A percentile compares a stretch with the other conserved stretches of the same genome.
Conservation (phyloP, 2,329 filamentous ascomycete species). For the Thielaviopsis populi region DNA sequence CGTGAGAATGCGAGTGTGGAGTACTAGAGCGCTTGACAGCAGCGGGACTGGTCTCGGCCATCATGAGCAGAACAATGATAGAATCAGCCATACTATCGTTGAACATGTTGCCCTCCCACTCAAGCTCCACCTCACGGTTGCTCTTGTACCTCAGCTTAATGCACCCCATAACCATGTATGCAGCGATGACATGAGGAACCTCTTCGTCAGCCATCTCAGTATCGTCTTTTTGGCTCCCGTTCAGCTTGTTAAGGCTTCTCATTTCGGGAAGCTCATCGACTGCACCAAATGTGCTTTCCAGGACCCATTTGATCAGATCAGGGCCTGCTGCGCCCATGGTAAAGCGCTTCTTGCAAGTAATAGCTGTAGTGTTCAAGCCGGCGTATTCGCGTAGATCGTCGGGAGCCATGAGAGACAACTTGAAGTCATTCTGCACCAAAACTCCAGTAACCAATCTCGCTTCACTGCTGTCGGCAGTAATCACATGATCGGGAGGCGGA, state of each 20-base stretch:
- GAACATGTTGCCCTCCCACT: slow-evolving; percentile 96
- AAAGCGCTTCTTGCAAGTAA: slow-evolving; percentile 81
- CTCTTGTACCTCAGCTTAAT: slow-evolving; percentile 64
- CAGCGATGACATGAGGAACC: slow-evolving; percentile 37
- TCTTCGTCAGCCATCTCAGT: slow-evolving; percentile 50
- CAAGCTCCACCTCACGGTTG: slow-evolving; percentile 70
- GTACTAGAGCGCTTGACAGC: slow-evolving; percentile 60
- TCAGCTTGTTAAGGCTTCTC: slow-evolving; percentile 27
- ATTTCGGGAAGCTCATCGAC: slow-evolving; percentile 54
- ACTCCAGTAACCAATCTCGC: slow-evolving; percentile 63
- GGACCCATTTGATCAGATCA: slow-evolving; percentile 82
- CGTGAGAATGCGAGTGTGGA: slow-evolving; percentile 27
- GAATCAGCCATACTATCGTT: slow-evolving; percentile 98
- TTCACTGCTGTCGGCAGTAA: slow-evolving; percentile 22
- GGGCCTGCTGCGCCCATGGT: slow-evolving; percentile 77
- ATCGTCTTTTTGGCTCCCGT: slow-evolving; percentile 24
- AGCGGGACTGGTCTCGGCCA: slow-evolving; percentile 83
- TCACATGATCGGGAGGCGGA: slow-evolving; percentile 42
- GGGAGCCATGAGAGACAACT: slow-evolving; percentile 89
- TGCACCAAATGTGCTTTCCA: slow-evolving; percentile 85
- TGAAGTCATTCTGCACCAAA: slow-evolving; percentile 93
- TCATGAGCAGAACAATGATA: slow-evolving; percentile 81
- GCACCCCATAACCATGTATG: slow-evolving; percentile 75
- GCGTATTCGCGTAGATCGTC: slow-evolving; percentile 94
- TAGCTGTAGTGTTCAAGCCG: slow-evolving; percentile 88